Base-by-base conservation (phyloP, 1,284 basidiomycete species). In the Leccinum pachyderme region DNA sequence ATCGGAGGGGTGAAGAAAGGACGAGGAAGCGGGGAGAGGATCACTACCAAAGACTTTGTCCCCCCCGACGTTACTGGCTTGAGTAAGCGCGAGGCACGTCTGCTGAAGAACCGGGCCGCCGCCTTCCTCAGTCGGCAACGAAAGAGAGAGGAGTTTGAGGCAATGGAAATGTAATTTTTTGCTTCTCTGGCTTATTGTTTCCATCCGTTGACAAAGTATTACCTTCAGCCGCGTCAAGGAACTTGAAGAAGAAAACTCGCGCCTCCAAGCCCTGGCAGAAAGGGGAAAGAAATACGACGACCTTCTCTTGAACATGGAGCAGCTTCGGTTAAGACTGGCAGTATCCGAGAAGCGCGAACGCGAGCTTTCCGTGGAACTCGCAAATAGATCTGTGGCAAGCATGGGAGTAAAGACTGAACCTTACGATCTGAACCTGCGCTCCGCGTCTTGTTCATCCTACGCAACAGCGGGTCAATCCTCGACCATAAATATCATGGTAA, bases 101-200 rank as follows among this genome's bases (percentile, higher is more conserved):
- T 95, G 13, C 90, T 95, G 57, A 95, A 95, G 79, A 95, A 95
- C 75, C 83, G 92, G 53, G 92, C 92, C 12, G 92, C 92, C 8
- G 92, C 92, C 53, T 95, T 95, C 77, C 84, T 95, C 64, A 89
- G 86, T 71, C 80, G 92, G 67, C 92, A 95, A 73, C 81, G 92
- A 65, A 95, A 95, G 74, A 85, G 92, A 57, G 92, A 95, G 75
- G 92, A 95, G 74, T 95, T 93, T 66, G 92, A 95, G 73, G 79
- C 74, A 67, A 92, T 95, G 86, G 91, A 94, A 78, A 74, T 87
- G 88, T 93, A 78, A 75, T 54, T 53, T 48, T 59, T 59, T 54
- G 18, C 41, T 71, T 76, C 58, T 28, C 45, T 61, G 59, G 18
- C 51, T 58, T 6, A 24, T 46, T 12, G 8, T 41, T 56, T 56